Conservation (phyloP, 768 basidiomycete species). For the Pleurotus salmoneostramineus region DNA sequence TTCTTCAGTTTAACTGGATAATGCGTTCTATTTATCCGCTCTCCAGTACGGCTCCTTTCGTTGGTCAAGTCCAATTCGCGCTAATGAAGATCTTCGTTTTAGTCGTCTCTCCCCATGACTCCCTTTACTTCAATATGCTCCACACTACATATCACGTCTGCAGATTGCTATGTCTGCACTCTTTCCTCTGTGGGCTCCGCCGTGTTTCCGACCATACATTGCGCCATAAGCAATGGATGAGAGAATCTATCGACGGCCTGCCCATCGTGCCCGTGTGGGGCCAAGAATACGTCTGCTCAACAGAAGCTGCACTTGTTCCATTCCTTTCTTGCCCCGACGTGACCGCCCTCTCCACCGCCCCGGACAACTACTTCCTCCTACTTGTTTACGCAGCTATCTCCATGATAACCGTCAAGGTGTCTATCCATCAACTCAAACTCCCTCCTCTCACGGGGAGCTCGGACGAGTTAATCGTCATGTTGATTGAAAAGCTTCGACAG, state of each 20-base stretch:
- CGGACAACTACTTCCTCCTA: slow-evolving; percentile 29
- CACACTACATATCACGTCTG: slow-evolving; percentile 35
- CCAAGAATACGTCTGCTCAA: slow-evolving; percentile 28
- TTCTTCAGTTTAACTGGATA: slow-evolving; percentile 29
- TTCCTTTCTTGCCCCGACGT: slow-evolving; percentile 27
- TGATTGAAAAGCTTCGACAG: slow-evolving; percentile 27
- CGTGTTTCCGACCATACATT: slow-evolving; percentile 10
- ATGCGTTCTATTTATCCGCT: slow-evolving; percentile 32
- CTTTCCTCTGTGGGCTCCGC: slow-evolving; percentile 25
- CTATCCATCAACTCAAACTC: slow-evolving; percentile 26
- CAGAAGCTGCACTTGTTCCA: slow-evolving; percentile 31
- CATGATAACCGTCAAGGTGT: slow-evolving; percentile 39
- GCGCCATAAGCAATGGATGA: slow-evolving; percentile 24
- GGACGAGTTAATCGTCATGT: slow-evolving; percentile 29
- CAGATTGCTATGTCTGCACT: slow-evolving; percentile 32
- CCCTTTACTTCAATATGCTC: slow-evolving; percentile 37
- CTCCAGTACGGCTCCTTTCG: slow-evolving; percentile 22
- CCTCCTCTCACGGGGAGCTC: slow-evolving; percentile 32
- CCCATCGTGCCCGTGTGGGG: slow-evolving; percentile 31
- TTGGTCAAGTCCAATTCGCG: background rate
- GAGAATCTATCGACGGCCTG: slow-evolving; percentile 26
- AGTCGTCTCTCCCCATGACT: slow-evolving; percentile 40
- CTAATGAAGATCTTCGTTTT: slow-evolving; percentile 17
- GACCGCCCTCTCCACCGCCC: slow-evolving; percentile 31
- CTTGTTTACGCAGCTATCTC: slow-evolving; percentile 36